A percentile compares a stretch with the other conserved stretches of the same genome.
Evolutionary conservation across 2,329 filamentous ascomycete species (phyloP).

Genomic region (Verticillium alfalfae): DNA sequence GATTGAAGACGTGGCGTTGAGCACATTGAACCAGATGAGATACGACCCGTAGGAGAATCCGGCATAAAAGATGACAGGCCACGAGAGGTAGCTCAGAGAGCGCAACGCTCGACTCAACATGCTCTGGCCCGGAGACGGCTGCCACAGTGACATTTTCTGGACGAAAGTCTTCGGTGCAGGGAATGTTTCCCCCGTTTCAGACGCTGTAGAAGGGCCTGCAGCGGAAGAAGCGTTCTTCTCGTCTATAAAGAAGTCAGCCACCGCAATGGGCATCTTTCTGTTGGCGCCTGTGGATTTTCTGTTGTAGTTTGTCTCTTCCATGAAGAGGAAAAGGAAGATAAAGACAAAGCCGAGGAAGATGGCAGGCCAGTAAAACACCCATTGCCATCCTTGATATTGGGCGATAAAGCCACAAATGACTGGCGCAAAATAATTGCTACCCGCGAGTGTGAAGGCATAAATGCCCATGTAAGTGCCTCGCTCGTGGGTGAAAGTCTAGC

Average conservation of each 20-base stretch:
- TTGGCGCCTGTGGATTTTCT: slow-evolving; percentile 13
- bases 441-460: slow-evolving; percentile 31
- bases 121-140: slow-evolving; percentile 22
- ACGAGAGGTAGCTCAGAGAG: slow-evolving; percentile 27
- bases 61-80: slow-evolving; percentile 36
- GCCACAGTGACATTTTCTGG: slow-evolving; percentile 34
- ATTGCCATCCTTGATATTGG: slow-evolving; percentile 31
- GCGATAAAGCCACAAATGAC: slow-evolving; percentile 39
- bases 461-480: slow-evolving; percentile 35
- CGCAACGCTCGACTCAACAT: slow-evolving; percentile 31
- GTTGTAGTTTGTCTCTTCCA: slow-evolving; percentile 54
- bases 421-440: slow-evolving; percentile 37
- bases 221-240: background rate
- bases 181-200: slow-evolving; percentile 7
- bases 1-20: slow-evolving; percentile 35
- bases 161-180: slow-evolving; percentile 29
- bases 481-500: slow-evolving; percentile 31
- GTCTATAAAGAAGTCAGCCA: background rate
- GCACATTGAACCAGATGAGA: slow-evolving; percentile 35
- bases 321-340: slow-evolving; percentile 45
- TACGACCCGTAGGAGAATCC: slow-evolving; percentile 35
- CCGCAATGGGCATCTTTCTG: background rate
- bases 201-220: background rate
- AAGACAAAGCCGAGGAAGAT: slow-evolving; percentile 29
- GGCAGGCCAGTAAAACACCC: slow-evolving; percentile 37